These are phyloP conservation scores for Alternaria sp. DNA, from an alignment of 2,329 filamentous ascomycete genomes.

Conservation along the genomic window DNA sequence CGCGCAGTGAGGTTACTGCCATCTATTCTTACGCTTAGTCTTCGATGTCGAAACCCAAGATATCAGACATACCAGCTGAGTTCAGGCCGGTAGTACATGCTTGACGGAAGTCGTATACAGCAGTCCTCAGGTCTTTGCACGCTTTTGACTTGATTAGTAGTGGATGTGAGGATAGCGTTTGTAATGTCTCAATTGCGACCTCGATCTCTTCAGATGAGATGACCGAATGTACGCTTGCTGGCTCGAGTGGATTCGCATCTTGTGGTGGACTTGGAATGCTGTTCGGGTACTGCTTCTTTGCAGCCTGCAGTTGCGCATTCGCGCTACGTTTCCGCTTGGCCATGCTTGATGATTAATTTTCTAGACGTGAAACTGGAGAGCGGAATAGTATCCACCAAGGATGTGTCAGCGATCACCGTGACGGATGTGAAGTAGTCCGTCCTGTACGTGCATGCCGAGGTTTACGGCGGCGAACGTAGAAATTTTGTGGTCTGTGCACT, in stretches of 20 bases:
- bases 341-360: constrained; percentile 16
- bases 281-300: constrained; percentile 30
- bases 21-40: constrained; percentile 41
- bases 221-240: constrained; percentile 60
- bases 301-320: constrained; percentile 22
- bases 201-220: constrained; percentile 71
- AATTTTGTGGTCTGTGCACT: constrained; percentile 11
- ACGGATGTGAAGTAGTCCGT: background rate
- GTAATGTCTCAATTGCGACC: constrained; percentile 69
- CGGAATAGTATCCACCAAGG: background rate
- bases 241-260: constrained; percentile 42
- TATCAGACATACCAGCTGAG: constrained; percentile 53
- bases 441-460: background rate
- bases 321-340: constrained; percentile 40
- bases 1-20: constrained; percentile 70
- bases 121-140: constrained; percentile 70
- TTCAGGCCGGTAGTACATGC: constrained; percentile 72
- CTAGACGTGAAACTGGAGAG: background rate
- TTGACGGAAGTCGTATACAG: constrained; percentile 72
- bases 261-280: constrained; percentile 37
- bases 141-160: constrained; percentile 70
- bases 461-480: constrained; percentile 8
- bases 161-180: constrained; percentile 64
- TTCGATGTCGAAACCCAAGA: background rate
- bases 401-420: background rate